Evolutionary conservation across 805 yeast genomes (phyloP), one percentile per base, ranked within the genome.

Genomic region (Monosporozyma siamensis): DNA sequence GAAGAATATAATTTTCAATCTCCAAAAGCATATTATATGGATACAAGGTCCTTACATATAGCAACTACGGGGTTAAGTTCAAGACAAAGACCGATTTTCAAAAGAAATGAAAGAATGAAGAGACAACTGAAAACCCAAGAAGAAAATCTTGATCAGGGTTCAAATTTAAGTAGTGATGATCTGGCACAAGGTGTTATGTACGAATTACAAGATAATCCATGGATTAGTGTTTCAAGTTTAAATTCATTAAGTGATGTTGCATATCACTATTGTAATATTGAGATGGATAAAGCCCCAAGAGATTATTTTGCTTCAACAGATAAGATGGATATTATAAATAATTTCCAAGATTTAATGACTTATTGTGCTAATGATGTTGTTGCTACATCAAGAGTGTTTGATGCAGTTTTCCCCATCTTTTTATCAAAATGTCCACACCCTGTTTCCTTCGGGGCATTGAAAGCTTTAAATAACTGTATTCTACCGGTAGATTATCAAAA

Each of bases 1-100:
- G 97, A 92, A 43, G 98, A 92, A 58, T 92, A 92, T 63, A 70
- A 72, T 52, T 57, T 89, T 27, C 61, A 67, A 25, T 74, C 69
- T 36, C 70, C 95, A 1, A 77, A 80, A 50, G 83, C 85, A 1
- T 88, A 87, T 61, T 92, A 68, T 54, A 50, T 94, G 44, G 99
- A 92, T 61, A 89, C 95, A 1, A 84, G 90, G 88, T 82, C 97
- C 1, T 65, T 92, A 15, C 99, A 92, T 62, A 77, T 89, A 26
- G 94, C 97, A 1, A 76, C 80, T 0, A 77, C 82, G 40, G 99
- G 99, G 0, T 81, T 92, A 75, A 86, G 96, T 59, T 85, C 97
- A 2, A 78, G 85, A 52, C 98, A 92, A 56, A 64, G 97, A 47
- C 82, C 87, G 0, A 70, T 74, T 14, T 92, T 92, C 84, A 59